Base-by-base conservation (phyloP, 805 yeast genomes). In the Zygoascus flipseniorum region DNA sequence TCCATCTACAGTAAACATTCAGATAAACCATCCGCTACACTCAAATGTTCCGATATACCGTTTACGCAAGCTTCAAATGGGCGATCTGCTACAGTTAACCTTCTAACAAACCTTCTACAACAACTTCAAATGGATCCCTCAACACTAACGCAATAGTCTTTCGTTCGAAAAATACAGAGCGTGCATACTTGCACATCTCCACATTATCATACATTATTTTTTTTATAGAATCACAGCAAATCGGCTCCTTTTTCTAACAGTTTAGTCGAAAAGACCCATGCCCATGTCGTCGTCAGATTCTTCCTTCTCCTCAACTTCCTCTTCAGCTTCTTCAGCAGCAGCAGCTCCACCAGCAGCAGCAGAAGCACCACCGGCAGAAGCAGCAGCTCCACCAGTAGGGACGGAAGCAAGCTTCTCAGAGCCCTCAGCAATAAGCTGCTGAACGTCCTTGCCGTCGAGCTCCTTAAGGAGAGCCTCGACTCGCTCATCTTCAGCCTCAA, bases 341-440 rank as follows among this genome's bases (percentile, higher is more conserved):
- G 79, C 86, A 62, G 80, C 83, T 61, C 74, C 83, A 72, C 75
- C 86, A 69, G 79, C 84, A 67, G 84, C 83, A 67, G 85, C 81
- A 64, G 86, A 83, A 69, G 80, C 81, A 69, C 78, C 80, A 70
- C 81, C 77, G 66, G 85, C 75, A 65, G 93, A 76, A 69, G 89
- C 81, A 75, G 93, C 96, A 74, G 97, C 93, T 78, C 96, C 97
- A 75, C 97, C 97, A 70, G 97, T 69, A 76, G 98, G 97, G 64
- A 92, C 95, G 65, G 98, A 83, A 66, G 98, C 95, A 73, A 93
- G 87, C 82, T 93, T 93, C 78, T 85, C 77, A 77, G 86, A 77
- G 81, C 99, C 99, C 79, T 83, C 93, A 68, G 95, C 86, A 68
- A 93, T 83, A 77, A 93, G 83, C 68, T 88, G 96, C 65, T 77